These are phyloP conservation scores for Megacollybia platyphylla DNA, from an alignment of 1,284 basidiomycete species.

Conservation along the genomic window DNA sequence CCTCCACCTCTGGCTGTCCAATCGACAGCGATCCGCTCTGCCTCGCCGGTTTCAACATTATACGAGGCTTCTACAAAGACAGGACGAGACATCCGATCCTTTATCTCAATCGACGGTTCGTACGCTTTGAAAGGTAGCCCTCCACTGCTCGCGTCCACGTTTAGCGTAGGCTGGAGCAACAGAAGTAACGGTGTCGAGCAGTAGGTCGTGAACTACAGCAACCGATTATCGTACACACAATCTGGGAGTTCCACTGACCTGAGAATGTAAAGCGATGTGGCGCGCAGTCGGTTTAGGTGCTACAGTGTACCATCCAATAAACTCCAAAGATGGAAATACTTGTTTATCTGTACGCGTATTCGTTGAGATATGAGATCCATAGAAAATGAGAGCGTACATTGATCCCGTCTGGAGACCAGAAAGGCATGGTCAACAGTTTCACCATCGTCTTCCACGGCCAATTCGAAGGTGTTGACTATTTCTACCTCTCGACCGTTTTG, in stretches of 20 bases:
- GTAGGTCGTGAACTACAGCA: slow-evolving; percentile 51
- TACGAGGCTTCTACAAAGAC: slow-evolving; percentile 77
- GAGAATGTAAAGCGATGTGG: slow-evolving; percentile 79
- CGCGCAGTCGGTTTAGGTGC: slow-evolving; percentile 55
- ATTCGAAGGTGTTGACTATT: slow-evolving; percentile 93
- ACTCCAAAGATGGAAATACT: slow-evolving; percentile 91
- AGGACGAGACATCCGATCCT: slow-evolving; percentile 61
- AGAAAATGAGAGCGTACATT: slow-evolving; percentile 49
- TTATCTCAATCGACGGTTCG: slow-evolving; percentile 77
- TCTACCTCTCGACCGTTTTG: slow-evolving; percentile 91
- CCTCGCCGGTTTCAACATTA: slow-evolving; percentile 94
- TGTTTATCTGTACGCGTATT: slow-evolving; percentile 69
- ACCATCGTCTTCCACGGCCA: slow-evolving; percentile 47
- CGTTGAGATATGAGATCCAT: slow-evolving; percentile 1
- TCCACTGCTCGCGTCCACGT: slow-evolving; percentile 33
- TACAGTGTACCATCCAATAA: slow-evolving; percentile 96
- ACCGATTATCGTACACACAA: background rate
- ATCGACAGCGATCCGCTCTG: slow-evolving; percentile 96
- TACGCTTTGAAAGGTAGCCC: slow-evolving; percentile 80
- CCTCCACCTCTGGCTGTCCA: slow-evolving; percentile 88
- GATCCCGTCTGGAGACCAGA: slow-evolving; percentile 72
- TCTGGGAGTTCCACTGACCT: slow-evolving; percentile 33
- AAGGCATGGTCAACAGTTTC: slow-evolving; percentile 70
- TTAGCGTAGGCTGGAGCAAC: slow-evolving; percentile 45
- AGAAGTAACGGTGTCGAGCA: slow-evolving; percentile 71